These are phyloP conservation scores for Strobilomyces confusus DNA, from an alignment of 768 basidiomycete species.

Conservation along the genomic window DNA sequence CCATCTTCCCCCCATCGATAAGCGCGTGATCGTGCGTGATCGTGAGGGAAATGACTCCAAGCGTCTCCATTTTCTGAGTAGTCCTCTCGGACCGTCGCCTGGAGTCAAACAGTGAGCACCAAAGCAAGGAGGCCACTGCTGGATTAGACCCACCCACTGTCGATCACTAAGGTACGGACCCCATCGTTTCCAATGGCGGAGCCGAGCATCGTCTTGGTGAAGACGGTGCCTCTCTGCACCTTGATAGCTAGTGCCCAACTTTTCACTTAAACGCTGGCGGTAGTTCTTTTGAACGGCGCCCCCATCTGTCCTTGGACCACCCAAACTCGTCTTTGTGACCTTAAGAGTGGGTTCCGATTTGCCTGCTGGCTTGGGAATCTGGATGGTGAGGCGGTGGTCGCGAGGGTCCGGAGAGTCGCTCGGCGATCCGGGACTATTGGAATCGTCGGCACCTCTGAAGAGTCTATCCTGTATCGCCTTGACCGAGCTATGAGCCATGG, in stretches of 20 bases:
- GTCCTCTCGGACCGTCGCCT: slow-evolving; percentile 98
- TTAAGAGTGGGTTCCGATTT: slow-evolving; percentile 41
- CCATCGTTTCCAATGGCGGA: slow-evolving; percentile 97
- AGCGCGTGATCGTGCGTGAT: slow-evolving; percentile 87
- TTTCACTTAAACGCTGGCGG: slow-evolving; percentile 61
- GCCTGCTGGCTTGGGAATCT: slow-evolving; percentile 57
- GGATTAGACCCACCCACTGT: slow-evolving; percentile 75
- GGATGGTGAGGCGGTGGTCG: slow-evolving; percentile 52
- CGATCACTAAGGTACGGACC: slow-evolving; percentile 96
- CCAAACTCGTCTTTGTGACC: slow-evolving; percentile 36
- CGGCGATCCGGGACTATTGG: slow-evolving; percentile 12
- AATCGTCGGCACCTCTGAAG: slow-evolving; percentile 45
- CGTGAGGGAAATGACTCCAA: slow-evolving; percentile 94
- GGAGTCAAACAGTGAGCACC: slow-evolving; percentile 13
- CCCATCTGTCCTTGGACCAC: slow-evolving; percentile 3
- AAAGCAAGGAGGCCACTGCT: not conserved
- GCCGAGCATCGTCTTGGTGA: slow-evolving; percentile 73
- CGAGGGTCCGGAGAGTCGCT: slow-evolving; percentile 26
- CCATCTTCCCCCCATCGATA: slow-evolving; percentile 99
- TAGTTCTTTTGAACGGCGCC: slow-evolving; percentile 35
- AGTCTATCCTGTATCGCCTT: slow-evolving; percentile 74
- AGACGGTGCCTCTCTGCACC: slow-evolving; percentile 83
- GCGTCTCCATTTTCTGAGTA: slow-evolving; percentile 96
- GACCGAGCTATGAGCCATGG: slow-evolving; percentile 43
- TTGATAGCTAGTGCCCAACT: slow-evolving; percentile 67